A percentile compares a stretch with the other conserved stretches of the same genome.
These are phyloP conservation scores for Pseudotulostoma volvatum DNA, from an alignment of 495 filamentous ascomycete genomes.

Conservation along the genomic window DNA sequence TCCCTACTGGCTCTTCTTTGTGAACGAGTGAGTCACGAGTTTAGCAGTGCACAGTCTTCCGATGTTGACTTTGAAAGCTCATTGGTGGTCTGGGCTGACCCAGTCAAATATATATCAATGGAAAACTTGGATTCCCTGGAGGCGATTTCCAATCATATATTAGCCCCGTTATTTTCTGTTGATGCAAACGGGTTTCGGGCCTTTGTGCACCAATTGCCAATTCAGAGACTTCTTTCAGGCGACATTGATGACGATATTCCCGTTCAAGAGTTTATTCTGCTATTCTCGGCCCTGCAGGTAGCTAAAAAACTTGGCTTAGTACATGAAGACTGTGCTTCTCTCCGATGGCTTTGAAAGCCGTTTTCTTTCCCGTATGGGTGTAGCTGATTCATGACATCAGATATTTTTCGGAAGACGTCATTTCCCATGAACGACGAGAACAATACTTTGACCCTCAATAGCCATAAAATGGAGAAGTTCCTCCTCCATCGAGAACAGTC, in stretches of 20 bases:
- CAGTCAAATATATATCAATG: constrained; percentile 22
- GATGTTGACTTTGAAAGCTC: constrained; percentile 4
- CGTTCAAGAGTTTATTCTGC: constrained; percentile 39
- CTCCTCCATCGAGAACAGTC: constrained; percentile 47
- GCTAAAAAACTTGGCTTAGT: constrained; percentile 68
- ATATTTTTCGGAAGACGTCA: too few relatives aligned
- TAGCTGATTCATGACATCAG: too few relatives aligned
- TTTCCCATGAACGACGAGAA: constrained; percentile 3
- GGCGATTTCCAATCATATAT: constrained; percentile 53
- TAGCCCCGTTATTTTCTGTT: constrained; percentile 50
- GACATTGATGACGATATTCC: constrained; percentile 21
- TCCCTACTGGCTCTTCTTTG: constrained; percentile 45
- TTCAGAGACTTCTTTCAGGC: constrained; percentile 24
- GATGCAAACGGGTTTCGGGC: constrained; percentile 34
- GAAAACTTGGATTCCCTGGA: constrained; percentile 40
- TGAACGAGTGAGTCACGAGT: constrained; percentile 16
- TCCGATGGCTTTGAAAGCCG: constrained; percentile 4
- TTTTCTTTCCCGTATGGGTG: too few relatives aligned
- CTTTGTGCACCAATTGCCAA: constrained; percentile 36
- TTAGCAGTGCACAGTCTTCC: constrained; percentile 12
- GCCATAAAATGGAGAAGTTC: constrained; percentile 25
- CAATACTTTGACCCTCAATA: constrained; percentile 21
- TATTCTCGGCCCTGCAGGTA: constrained; percentile 53
- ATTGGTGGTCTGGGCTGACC: constrained; percentile 19
- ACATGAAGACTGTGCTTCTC: constrained; percentile 48